Conservation (phyloP, 345 rosid genomes). For the Brassica cretica region DNA sequence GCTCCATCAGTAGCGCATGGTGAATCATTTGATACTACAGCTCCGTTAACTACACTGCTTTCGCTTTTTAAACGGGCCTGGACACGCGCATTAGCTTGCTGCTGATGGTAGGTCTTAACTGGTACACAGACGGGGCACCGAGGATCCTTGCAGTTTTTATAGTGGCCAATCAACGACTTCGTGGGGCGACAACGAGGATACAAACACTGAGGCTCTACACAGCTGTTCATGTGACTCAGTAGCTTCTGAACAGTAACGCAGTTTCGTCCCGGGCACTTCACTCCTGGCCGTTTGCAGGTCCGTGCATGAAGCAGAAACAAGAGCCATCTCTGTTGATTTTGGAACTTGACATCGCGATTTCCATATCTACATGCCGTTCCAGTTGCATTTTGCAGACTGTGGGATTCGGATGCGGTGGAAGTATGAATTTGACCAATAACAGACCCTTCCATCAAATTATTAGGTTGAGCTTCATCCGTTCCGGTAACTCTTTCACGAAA, state of each 20-base stretch:
- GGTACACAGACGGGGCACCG: constrained; percentile 92
- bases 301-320: constrained; percentile 87
- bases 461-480: constrained; percentile 75
- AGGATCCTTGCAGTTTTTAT: constrained; percentile 58
- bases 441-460: constrained; percentile 64
- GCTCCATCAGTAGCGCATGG: constrained; percentile 45
- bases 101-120: constrained; percentile 59
- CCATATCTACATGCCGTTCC: constrained; percentile 50
- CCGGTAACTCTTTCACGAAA: constrained; percentile 66
- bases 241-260: constrained; percentile 63
- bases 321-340: constrained; percentile 86
- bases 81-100: constrained; percentile 50
- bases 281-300: constrained; percentile 77
- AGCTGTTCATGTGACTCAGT: constrained; percentile 75
- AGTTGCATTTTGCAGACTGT: constrained; percentile 45
- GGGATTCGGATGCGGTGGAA: constrained; percentile 49
- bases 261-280: constrained; percentile 64
- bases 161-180: constrained; percentile 63
- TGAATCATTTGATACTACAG: constrained; percentile 49
- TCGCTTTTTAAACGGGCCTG: constrained; percentile 45
- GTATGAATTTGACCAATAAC: constrained; percentile 47
- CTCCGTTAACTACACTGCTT: constrained; percentile 42
- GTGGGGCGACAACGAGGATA: constrained; percentile 83
- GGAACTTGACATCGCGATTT: constrained; percentile 46
- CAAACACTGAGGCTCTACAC: constrained; percentile 56